These are phyloP conservation scores for Rosa persica DNA, from an alignment of 306 rosid genomes.

Conservation along the genomic window DNA sequence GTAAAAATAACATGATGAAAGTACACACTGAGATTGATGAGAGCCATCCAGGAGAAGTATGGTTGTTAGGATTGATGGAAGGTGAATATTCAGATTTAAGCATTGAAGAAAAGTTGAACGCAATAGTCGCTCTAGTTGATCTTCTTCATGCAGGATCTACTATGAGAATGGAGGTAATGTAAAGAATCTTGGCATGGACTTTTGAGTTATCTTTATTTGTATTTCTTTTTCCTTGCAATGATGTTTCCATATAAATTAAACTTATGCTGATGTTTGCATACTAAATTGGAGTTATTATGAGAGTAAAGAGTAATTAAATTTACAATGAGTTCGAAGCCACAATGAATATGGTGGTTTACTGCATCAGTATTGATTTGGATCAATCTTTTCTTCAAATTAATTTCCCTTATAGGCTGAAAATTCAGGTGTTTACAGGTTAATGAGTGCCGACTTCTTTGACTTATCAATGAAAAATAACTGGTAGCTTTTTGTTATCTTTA, in stretches of 20 bases:
- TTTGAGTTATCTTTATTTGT: neutral
- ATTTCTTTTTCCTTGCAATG: neutral
- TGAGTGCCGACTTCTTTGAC: neutral
- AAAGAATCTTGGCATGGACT: conserved; percentile 7
- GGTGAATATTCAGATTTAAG: conserved; percentile 87
- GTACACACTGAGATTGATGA: conserved; percentile 83
- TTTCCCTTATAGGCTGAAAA: neutral
- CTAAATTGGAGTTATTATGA: neutral
- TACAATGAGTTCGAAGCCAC: neutral
- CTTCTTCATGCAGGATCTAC: conserved; percentile 81
- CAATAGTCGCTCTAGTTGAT: conserved; percentile 74
- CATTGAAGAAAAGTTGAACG: conserved; percentile 85
- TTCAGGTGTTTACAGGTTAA: neutral
- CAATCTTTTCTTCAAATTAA: neutral
- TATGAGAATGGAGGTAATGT: conserved; percentile 71
- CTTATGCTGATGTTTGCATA: neutral
- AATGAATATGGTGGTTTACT: conserved; percentile 1
- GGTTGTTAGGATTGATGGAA: conserved; percentile 93
- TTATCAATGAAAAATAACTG: neutral
- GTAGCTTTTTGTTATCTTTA: neutral
- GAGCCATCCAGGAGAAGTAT: conserved; percentile 86
- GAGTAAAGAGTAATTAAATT: neutral
- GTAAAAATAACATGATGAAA: conserved; percentile 35
- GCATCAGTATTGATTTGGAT: neutral
- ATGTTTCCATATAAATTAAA: neutral